phyloP scores from a whole-genome alignment of 2,329 filamentous ascomycete genomes.

The Neobulgaria alba region DNA sequence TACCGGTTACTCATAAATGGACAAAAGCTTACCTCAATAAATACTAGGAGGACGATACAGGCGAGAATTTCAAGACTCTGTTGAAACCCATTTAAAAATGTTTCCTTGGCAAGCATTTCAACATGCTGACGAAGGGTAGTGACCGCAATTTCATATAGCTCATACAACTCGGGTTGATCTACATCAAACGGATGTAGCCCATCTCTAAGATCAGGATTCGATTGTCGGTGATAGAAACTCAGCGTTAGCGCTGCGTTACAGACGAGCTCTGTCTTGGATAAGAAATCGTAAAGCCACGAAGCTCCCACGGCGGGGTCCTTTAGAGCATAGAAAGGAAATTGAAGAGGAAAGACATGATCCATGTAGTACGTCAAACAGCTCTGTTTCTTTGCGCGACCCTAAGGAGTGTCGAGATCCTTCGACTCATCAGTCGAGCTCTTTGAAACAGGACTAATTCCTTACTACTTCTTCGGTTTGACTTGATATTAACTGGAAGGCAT shows the following conservation, averaged over 20 bases:
- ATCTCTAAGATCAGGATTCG: slow-evolving; percentile 26
- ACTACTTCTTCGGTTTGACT: background rate
- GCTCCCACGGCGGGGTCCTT: slow-evolving; percentile 44
- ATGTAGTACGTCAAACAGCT: slow-evolving; percentile 48
- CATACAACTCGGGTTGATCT: slow-evolving; percentile 6
- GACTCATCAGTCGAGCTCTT: background rate
- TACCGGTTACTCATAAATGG: background rate
- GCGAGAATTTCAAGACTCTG: slow-evolving; percentile 37
- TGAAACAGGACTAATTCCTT: background rate
- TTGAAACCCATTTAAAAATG: slow-evolving; percentile 19
- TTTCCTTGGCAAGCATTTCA: slow-evolving; percentile 25
- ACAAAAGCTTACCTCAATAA: slow-evolving; percentile 9
- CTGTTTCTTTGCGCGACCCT: no score
- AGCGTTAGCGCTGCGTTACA: slow-evolving; percentile 49
- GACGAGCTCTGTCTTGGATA: slow-evolving; percentile 47
- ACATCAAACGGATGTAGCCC: slow-evolving; percentile 5
- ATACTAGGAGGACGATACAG: slow-evolving; percentile 8
- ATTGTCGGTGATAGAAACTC: slow-evolving; percentile 45
- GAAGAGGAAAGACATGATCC: slow-evolving; percentile 51
- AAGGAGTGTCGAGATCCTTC: background rate
- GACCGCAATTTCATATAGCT: no score
- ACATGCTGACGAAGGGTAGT: no score
- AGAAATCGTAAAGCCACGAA: slow-evolving; percentile 49
- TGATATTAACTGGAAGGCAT: background rate
- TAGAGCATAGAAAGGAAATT: slow-evolving; percentile 54